phyloP scores from a whole-genome alignment of 768 basidiomycete genomes.

The Russula foetens region DNA sequence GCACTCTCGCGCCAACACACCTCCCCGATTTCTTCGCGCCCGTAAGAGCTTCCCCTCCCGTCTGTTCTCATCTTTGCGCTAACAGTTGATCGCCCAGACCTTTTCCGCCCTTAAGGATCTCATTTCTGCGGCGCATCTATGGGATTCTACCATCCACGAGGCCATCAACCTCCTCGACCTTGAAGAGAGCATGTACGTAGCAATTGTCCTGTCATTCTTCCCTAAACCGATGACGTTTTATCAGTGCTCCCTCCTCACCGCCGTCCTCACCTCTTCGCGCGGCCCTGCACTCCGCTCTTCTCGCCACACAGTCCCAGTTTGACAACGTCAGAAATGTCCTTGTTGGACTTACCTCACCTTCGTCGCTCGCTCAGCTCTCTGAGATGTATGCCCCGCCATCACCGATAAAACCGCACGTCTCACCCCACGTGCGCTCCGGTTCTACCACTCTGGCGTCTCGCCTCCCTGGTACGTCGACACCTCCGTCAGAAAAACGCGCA shows the following conservation, averaged over 20 bases:
- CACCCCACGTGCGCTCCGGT: slow-evolving; percentile 38
- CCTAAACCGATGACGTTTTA: slow-evolving; percentile 24
- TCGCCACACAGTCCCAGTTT: slow-evolving; percentile 71
- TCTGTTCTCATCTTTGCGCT: not conserved
- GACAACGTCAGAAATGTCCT: slow-evolving; percentile 77
- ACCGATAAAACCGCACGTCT: slow-evolving; percentile 32
- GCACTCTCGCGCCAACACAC: not conserved
- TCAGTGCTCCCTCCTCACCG: slow-evolving; percentile 38
- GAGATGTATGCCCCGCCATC: slow-evolving; percentile 88
- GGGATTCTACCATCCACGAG: slow-evolving; percentile 70
- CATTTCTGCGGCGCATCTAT: slow-evolving; percentile 55
- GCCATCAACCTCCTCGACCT: slow-evolving; percentile 56
- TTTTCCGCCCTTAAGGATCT: slow-evolving; percentile 59
- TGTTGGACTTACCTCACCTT: slow-evolving; percentile 63
- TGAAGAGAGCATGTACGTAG: slow-evolving; percentile 56
- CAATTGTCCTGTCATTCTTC: not conserved
- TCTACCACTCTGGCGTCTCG: slow-evolving; percentile 22
- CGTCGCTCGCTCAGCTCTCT: slow-evolving; percentile 65
- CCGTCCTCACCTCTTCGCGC: slow-evolving; percentile 54
- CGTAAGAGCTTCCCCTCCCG: not conserved
- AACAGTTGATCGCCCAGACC: slow-evolving; percentile 38
- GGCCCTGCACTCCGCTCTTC: slow-evolving; percentile 63
- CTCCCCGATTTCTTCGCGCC: slow-evolving; percentile 6
- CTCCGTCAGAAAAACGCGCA: slow-evolving; percentile 42
- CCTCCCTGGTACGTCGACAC: slow-evolving; percentile 26